A percentile compares a stretch with the other conserved stretches of the same genome.
phyloP scores from a whole-genome alignment of 345 rosid species.

The Gossypium ekmanianum region DNA sequence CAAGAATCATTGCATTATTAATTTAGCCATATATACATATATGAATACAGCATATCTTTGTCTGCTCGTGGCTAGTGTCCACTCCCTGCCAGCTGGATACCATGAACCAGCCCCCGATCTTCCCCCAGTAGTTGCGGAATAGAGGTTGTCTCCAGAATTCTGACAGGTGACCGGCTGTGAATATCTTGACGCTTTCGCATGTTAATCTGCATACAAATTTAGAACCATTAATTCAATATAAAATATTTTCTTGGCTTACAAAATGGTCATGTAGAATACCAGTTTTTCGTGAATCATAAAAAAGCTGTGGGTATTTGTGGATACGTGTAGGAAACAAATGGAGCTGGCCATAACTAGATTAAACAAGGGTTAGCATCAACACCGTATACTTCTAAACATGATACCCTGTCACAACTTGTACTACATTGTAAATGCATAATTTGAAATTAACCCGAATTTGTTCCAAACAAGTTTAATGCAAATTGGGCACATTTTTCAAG shows the following conservation, averaged over 20 bases:
- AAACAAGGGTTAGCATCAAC: slow-evolving; percentile 12
- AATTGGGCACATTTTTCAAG: slow-evolving; percentile 17
- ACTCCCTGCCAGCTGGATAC: slow-evolving; percentile 73
- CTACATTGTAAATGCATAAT: no score
- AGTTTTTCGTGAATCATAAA: slow-evolving; percentile 60
- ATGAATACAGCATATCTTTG: slow-evolving; percentile 61
- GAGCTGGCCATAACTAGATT: background rate
- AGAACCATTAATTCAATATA: background rate
- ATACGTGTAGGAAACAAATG: slow-evolving; percentile 15
- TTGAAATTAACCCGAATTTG: no score
- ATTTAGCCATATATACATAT: no score
- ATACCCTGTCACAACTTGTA: no score
- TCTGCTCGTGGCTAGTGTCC: slow-evolving; percentile 67
- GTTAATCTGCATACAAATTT: slow-evolving; percentile 41
- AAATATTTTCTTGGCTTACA: background rate
- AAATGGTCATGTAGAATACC: slow-evolving; percentile 30
- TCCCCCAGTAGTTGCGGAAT: slow-evolving; percentile 77
- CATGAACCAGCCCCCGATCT: slow-evolving; percentile 82
- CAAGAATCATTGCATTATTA: slow-evolving; percentile 31
- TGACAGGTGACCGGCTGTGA: slow-evolving; percentile 57
- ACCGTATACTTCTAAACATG: slow-evolving; percentile 32
- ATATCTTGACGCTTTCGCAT: slow-evolving; percentile 56
- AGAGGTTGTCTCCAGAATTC: slow-evolving; percentile 62
- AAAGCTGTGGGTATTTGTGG: slow-evolving; percentile 72
- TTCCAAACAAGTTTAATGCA: no score